phyloP scores from a whole-genome alignment of 2,329 filamentous ascomycete species.

The Metarhizium sp. region DNA sequence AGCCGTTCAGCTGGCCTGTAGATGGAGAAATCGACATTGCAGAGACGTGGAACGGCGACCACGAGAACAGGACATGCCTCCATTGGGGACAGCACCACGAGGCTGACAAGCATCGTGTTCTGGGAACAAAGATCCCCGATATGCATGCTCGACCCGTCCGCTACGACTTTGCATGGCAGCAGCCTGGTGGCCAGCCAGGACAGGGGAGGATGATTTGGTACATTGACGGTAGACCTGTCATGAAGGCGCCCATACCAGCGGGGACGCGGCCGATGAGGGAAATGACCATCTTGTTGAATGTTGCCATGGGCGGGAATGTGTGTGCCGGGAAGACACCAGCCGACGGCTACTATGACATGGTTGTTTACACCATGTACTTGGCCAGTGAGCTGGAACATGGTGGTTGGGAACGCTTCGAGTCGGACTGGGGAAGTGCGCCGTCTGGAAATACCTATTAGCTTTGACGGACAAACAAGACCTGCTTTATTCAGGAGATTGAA shows the following conservation, averaged over 20 bases:
- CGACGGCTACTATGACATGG: constrained; percentile 47
- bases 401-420: constrained; percentile 45
- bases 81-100: constrained; percentile 51
- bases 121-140: constrained; percentile 39
- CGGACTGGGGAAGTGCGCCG: constrained; percentile 33
- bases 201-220: constrained; percentile 47
- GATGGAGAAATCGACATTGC: constrained; percentile 54
- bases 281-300: constrained; percentile 46
- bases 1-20: constrained; percentile 48
- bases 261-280: constrained; percentile 46
- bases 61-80: constrained; percentile 45
- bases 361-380: constrained; percentile 42
- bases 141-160: constrained; percentile 37
- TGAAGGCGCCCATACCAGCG: constrained; percentile 43
- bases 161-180: constrained; percentile 49
- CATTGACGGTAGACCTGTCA: constrained; percentile 46
- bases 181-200: constrained; percentile 30
- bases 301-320: constrained; percentile 55
- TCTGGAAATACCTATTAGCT: constrained; percentile 21
- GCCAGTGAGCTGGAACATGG: constrained; percentile 39
- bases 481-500: too few relatives aligned
- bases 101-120: constrained; percentile 45
- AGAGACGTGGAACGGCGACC: constrained; percentile 51
- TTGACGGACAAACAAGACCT: too few relatives aligned
- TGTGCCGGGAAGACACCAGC: constrained; percentile 40